These are phyloP conservation scores for Wickerhamiella dianesei DNA, from an alignment of 805 yeast genomes.

Conservation along the genomic window DNA sequence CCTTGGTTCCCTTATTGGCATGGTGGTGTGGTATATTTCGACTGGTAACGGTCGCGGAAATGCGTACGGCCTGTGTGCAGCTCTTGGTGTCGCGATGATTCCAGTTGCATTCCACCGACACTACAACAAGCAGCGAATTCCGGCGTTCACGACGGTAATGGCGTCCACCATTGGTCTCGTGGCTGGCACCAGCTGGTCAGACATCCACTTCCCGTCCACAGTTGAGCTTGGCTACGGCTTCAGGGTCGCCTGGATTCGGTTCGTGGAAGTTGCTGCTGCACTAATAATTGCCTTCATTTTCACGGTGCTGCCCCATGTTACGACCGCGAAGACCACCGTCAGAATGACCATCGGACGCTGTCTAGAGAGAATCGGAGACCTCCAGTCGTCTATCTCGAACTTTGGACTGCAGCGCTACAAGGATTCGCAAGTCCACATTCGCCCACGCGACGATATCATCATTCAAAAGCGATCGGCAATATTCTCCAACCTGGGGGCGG, in stretches of 20 bases:
- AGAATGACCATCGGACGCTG: conserved; percentile 19
- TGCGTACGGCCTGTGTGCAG: conserved; percentile 22
- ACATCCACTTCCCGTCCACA: conserved; percentile 13
- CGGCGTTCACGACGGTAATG: conserved; percentile 22
- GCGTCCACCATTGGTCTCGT: conserved; percentile 22
- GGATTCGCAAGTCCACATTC: conserved; percentile 16
- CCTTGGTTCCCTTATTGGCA: conserved; percentile 20
- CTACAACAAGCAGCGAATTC: conserved; percentile 20
- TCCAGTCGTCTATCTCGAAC: conserved; percentile 21
- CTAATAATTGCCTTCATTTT: conserved; percentile 22
- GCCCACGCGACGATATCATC: conserved; percentile 17
- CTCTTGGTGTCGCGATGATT: conserved; percentile 14
- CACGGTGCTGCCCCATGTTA: conserved; percentile 22
- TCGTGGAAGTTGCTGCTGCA: conserved; percentile 23
- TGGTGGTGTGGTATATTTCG: conserved; percentile 25
- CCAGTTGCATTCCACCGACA: conserved; percentile 21
- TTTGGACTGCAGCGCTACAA: conserved; percentile 21
- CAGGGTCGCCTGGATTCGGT: conserved; percentile 25
- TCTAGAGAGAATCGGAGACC: conserved; percentile 20
- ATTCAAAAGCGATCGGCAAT: conserved; percentile 10
- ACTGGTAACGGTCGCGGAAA: conserved; percentile 24
- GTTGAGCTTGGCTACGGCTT: conserved; percentile 21
- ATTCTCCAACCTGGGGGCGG: conserved; percentile 15
- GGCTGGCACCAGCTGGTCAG: conserved; percentile 24
- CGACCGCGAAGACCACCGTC: conserved; percentile 23